Percentiles rank a stretch among this genome's conserved stretches.
Evolutionary conservation across 352 stramenopile genomes (phyloP).

Genomic region (Phytopythium ostracodes): DNA sequence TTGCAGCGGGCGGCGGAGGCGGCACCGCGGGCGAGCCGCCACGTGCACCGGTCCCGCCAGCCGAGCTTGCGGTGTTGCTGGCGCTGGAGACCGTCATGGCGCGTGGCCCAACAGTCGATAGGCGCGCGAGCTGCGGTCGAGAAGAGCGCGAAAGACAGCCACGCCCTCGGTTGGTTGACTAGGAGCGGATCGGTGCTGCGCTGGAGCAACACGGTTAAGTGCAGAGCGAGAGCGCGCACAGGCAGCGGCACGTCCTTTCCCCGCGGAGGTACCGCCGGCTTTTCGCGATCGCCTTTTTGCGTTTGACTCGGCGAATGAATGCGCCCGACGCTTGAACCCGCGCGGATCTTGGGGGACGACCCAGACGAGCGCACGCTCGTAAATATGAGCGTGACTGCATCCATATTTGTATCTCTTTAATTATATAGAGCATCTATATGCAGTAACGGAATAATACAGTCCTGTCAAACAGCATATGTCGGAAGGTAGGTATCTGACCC

Average conservation of each 20-base stretch:
- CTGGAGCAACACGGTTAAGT: too few species aligned
- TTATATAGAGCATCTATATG: background rate
- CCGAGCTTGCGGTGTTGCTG: constrained; percentile 12
- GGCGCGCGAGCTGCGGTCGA: too few species aligned
- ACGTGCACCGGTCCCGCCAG: constrained; percentile 9
- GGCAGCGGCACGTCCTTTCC: background rate
- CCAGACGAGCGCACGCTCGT: too few species aligned
- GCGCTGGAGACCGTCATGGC: constrained; percentile 48
- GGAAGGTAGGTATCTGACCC: too few species aligned
- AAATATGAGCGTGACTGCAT: too few species aligned
- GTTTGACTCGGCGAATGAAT: constrained; percentile 4
- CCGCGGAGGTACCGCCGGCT: background rate
- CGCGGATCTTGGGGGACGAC: too few species aligned
- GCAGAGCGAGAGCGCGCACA: too few species aligned
- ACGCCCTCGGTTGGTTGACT: too few species aligned
- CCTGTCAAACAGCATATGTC: background rate
- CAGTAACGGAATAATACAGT: background rate
- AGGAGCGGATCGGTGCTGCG: too few species aligned
- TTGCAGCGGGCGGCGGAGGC: constrained; percentile 4
- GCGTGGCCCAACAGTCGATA: too few species aligned
- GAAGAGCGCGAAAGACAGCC: background rate
- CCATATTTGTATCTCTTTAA: background rate
- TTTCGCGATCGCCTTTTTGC: background rate
- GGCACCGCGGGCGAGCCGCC: background rate
- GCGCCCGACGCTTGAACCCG: background rate